A percentile compares a stretch with the other conserved stretches of the same genome.
Evolutionary conservation across 495 filamentous ascomycete genomes (phyloP).

Genomic region (Penicillium tannophilum): DNA sequence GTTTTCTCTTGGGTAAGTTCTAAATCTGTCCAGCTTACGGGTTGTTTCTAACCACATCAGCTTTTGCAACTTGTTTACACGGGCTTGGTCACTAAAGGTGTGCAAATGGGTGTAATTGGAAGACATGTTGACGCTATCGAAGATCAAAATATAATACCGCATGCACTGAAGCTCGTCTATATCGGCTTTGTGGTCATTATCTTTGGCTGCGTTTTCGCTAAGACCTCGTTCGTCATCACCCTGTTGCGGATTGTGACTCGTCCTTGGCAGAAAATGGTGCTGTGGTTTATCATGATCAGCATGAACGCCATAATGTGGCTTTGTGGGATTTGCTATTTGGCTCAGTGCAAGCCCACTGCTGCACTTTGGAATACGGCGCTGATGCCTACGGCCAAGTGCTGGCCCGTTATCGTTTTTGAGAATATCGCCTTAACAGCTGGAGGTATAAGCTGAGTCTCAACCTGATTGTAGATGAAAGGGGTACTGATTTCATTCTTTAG

Average conservation of each 20-base stretch:
- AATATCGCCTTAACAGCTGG: conserved; percentile 25
- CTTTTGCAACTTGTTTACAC: conserved; percentile 15
- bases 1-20: conserved; percentile 15
- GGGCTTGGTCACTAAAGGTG: conserved; percentile 10
- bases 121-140: conserved; percentile 14
- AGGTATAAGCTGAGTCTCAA: conserved; percentile 7
- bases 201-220: conserved; percentile 26
- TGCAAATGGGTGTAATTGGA: conserved; percentile 17
- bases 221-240: conserved; percentile 31
- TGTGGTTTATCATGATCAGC: conserved; percentile 31
- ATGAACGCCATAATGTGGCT: conserved; percentile 30
- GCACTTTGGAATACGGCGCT: conserved; percentile 24
- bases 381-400: conserved; percentile 23
- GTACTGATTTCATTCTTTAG: conserved; percentile 4
- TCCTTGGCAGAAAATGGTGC: conserved; percentile 21
- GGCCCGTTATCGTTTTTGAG: conserved; percentile 23
- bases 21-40: background rate
- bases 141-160: conserved; percentile 5
- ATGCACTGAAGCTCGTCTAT: conserved; percentile 21
- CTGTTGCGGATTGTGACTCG: conserved; percentile 25
- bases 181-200: conserved; percentile 23
- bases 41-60: background rate
- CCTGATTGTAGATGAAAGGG: background rate
- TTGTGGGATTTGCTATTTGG: conserved; percentile 24
- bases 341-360: conserved; percentile 24